phyloP scores from a whole-genome alignment of 345 rosid genomes.

The Populus euphratica region DNA sequence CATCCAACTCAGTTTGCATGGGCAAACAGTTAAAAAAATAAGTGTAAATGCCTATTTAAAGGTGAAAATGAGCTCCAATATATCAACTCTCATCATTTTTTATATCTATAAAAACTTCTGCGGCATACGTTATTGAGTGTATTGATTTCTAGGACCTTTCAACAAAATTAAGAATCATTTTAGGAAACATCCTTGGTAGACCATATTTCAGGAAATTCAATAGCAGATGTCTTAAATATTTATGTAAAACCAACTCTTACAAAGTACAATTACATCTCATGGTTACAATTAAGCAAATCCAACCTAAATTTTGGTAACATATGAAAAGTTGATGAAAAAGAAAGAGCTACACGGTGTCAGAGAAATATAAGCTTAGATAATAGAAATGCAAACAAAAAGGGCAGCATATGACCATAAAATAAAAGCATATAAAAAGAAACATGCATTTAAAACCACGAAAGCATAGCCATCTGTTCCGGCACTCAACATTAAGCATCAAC shows the following conservation, averaged over 20 bases:
- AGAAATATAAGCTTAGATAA: not conserved
- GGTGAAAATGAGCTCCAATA: too few relatives aligned
- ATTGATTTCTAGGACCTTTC: not conserved
- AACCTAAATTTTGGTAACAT: not conserved
- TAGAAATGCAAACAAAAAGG: not conserved
- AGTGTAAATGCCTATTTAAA: too few relatives aligned
- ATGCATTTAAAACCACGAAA: not conserved
- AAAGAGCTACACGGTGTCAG: not conserved
- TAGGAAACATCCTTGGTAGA: not conserved
- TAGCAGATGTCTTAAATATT: not conserved
- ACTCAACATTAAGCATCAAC: not conserved
- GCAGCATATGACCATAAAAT: not conserved
- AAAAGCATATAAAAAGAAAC: not conserved
- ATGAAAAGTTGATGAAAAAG: too few relatives aligned
- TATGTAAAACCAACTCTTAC: slow-evolving; percentile 11
- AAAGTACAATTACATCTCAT: slow-evolving; percentile 5
- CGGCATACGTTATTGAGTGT: too few relatives aligned
- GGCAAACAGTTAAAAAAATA: too few relatives aligned
- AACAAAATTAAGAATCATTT: not conserved
- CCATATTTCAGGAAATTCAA: not conserved
- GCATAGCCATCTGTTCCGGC: not conserved
- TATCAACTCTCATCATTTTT: too few relatives aligned
- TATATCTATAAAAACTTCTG: too few relatives aligned
- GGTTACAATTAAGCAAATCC: not conserved
- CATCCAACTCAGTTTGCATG: too few relatives aligned